These are phyloP conservation scores for Calonectria honghensis DNA, from an alignment of 2,329 filamentous ascomycete genomes.

Conservation along the genomic window DNA sequence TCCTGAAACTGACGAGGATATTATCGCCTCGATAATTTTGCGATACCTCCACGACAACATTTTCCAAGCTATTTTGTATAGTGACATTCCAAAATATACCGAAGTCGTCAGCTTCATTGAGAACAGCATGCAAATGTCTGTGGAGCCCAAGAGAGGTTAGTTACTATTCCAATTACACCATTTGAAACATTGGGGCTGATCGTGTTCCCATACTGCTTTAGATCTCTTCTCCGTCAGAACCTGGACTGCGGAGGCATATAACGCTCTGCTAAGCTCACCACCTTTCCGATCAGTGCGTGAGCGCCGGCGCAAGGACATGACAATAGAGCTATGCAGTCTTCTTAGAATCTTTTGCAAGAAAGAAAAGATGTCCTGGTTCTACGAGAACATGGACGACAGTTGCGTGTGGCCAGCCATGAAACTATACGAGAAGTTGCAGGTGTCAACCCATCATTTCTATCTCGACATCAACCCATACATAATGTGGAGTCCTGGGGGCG, in stretches of 20 bases:
- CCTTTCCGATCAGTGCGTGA: conserved; percentile 55
- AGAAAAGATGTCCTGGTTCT: conserved; percentile 50
- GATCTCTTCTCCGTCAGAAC: conserved; percentile 61
- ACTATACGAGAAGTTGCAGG: conserved; percentile 62
- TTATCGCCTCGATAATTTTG: conserved; percentile 60
- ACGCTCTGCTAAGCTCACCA: conserved; percentile 58
- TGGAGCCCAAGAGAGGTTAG: conserved; percentile 62
- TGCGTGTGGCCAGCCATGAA: conserved; percentile 61
- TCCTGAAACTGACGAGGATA: conserved; percentile 63
- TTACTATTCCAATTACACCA: not conserved
- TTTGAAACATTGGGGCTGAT: not conserved
- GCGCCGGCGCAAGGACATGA: conserved; percentile 53
- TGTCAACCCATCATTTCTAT: conserved; percentile 63
- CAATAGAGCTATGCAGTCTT: conserved; percentile 53
- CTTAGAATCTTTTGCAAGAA: conserved; percentile 56
- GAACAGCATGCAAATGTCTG: conserved; percentile 58
- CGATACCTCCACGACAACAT: conserved; percentile 60
- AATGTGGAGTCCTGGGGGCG: conserved; percentile 49
- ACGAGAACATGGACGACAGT: conserved; percentile 49
- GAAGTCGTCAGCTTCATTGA: conserved; percentile 60
- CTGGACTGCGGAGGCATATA: conserved; percentile 63
- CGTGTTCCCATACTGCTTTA: conserved; percentile 35
- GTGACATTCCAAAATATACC: conserved; percentile 48
- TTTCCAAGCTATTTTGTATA: conserved; percentile 60
- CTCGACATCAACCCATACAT: conserved; percentile 59